These are phyloP conservation scores for Pelargonium citronellum DNA, from an alignment of 441 rosid genomes.

Conservation along the genomic window DNA sequence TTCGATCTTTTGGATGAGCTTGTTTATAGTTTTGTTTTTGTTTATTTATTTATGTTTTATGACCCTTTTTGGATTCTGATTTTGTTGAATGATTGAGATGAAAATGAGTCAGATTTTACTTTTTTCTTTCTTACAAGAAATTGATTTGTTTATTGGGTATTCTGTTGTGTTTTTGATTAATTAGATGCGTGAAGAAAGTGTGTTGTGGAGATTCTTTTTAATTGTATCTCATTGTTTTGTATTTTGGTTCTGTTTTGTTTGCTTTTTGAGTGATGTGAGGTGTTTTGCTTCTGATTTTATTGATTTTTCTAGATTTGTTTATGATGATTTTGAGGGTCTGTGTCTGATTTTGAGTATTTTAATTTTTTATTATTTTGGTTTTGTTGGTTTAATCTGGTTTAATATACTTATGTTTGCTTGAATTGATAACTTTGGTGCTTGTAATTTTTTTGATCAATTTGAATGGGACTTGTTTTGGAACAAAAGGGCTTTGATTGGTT, in stretches of 20 bases:
- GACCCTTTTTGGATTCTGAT: not conserved
- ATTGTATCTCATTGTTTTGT: not conserved
- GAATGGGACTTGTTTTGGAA: not conserved
- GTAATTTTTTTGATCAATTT: not conserved
- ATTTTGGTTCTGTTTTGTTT: not conserved
- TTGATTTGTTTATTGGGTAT: conserved; percentile 3
- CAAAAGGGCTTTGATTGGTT: not conserved
- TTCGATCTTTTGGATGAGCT: no score
- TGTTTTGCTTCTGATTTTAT: not conserved
- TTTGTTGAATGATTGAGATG: not conserved
- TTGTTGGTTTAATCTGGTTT: not conserved
- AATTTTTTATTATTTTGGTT: not conserved
- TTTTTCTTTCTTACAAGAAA: not conserved
- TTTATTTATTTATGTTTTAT: not conserved
- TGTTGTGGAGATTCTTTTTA: not conserved
- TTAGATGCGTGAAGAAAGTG: not conserved
- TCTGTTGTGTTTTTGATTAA: not conserved
- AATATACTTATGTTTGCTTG: not conserved
- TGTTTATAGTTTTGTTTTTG: no score
- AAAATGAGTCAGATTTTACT: not conserved
- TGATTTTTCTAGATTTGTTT: not conserved
- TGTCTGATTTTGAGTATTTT: no score
- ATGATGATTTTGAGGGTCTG: no score
- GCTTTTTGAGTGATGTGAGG: not conserved
- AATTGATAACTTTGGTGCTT: not conserved